These are phyloP conservation scores for Colletotrichum caudatum DNA, from an alignment of 2,329 filamentous ascomycete genomes.

Conservation along the genomic window DNA sequence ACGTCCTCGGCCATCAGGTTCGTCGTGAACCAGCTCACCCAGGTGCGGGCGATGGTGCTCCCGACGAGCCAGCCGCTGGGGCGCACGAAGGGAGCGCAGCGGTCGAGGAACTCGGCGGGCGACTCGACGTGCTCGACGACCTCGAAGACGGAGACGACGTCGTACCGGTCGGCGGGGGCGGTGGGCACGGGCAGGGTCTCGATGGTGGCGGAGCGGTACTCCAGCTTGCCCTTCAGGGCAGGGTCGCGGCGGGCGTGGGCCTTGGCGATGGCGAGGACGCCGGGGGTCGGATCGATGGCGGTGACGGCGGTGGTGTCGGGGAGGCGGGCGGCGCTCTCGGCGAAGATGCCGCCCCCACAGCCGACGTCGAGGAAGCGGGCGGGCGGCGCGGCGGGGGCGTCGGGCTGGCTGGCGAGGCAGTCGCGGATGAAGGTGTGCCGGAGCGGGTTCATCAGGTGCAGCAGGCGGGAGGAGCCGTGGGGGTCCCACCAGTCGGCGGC, in stretches of 20 bases:
- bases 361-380: conserved; percentile 86
- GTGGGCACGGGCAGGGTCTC: conserved; percentile 71
- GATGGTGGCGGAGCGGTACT: conserved; percentile 81
- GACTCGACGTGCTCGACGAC: conserved; percentile 92
- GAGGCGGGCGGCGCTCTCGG: conserved; percentile 83
- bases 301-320: conserved; percentile 73
- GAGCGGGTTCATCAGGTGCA: conserved; percentile 98
- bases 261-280: conserved; percentile 80
- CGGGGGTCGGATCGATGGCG: conserved; percentile 81
- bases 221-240: conserved; percentile 70
- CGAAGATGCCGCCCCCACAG: conserved; percentile 96
- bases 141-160: conserved; percentile 91
- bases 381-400: conserved; percentile 50
- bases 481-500: conserved; percentile 98
- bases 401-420: conserved; percentile 71
- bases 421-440: conserved; percentile 89
- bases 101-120: conserved; percentile 79
- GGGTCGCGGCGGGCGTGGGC: conserved; percentile 83
- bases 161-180: conserved; percentile 65
- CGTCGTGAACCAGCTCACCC: conserved; percentile 90
- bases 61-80: conserved; percentile 94
- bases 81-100: conserved; percentile 79
- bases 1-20: conserved; percentile 93
- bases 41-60: conserved; percentile 91
- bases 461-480: conserved; percentile 87